Percentiles rank a stretch among this genome's conserved stretches.
These are phyloP conservation scores for Polyporus arcularius DNA, from an alignment of 768 basidiomycete genomes.

Conservation along the genomic window DNA sequence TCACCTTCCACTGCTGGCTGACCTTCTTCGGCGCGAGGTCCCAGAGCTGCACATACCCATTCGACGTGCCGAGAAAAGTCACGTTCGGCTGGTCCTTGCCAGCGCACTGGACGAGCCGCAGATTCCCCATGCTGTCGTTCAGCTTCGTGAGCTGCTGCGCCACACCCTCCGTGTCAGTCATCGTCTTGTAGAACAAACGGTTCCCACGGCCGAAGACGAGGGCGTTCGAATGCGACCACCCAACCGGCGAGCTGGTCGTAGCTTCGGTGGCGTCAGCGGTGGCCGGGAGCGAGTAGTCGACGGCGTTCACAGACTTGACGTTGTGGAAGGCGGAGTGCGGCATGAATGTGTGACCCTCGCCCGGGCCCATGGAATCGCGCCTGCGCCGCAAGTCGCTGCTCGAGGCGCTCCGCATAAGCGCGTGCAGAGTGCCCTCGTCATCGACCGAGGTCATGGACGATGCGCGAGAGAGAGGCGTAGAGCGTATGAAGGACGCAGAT, in stretches of 20 bases:
- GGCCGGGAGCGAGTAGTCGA: slow-evolving; percentile 17
- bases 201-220: slow-evolving; percentile 56
- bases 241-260: slow-evolving; percentile 29
- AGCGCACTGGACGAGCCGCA: slow-evolving; percentile 44
- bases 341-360: slow-evolving; percentile 1
- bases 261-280: slow-evolving; percentile 13
- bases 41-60: slow-evolving; percentile 73
- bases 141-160: slow-evolving; percentile 54
- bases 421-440: slow-evolving; percentile 3
- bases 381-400: slow-evolving; percentile 9
- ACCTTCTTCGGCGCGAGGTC: slow-evolving; percentile 60
- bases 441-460: slow-evolving; percentile 4
- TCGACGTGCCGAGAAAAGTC: slow-evolving; percentile 63
- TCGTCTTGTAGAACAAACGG: slow-evolving; percentile 53
- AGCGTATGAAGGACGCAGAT: slow-evolving; percentile 10
- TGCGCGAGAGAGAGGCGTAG: slow-evolving; percentile 10
- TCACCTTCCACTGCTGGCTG: slow-evolving; percentile 56
- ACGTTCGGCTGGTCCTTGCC: slow-evolving; percentile 36
- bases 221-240: slow-evolving; percentile 45
- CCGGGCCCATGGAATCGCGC: slow-evolving; percentile 12
- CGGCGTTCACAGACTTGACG: slow-evolving; percentile 14
- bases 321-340: slow-evolving; percentile 16
- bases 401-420: slow-evolving; percentile 13
- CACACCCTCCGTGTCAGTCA: slow-evolving; percentile 36
- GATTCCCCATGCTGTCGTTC: slow-evolving; percentile 45